A percentile compares a stretch with the other conserved stretches of the same genome.
Evolutionary conservation across 192 early-diverging fungal genomes (phyloP).

Genomic region (Phycomyces nitens): DNA sequence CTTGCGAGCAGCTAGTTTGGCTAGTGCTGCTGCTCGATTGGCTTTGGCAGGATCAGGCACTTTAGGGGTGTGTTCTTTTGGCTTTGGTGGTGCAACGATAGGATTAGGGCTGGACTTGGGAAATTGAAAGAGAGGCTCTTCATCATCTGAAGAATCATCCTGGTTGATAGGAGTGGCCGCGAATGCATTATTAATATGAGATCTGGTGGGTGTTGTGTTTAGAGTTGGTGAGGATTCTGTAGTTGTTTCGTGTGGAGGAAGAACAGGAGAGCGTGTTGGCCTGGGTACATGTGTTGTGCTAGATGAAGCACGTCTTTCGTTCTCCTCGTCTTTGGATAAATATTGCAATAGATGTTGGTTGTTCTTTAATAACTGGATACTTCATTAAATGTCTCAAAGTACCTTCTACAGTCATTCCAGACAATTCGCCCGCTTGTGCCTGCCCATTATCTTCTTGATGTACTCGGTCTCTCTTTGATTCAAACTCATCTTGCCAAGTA

Average conservation of each 20-base stretch:
- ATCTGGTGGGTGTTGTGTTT: too few relatives aligned
- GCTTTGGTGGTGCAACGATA: too few relatives aligned
- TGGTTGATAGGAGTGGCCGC: not conserved
- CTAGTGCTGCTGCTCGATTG: not conserved
- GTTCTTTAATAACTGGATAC: too few relatives aligned
- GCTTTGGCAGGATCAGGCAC: not conserved
- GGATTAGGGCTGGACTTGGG: not conserved
- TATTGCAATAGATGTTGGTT: not conserved
- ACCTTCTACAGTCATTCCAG: slow-evolving; percentile 20
- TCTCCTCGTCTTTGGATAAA: not conserved
- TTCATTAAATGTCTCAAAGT: too few relatives aligned
- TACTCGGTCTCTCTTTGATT: not conserved
- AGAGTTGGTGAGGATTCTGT: too few relatives aligned
- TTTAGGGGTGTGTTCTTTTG: too few relatives aligned
- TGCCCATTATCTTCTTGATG: not conserved
- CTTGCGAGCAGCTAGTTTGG: not conserved
- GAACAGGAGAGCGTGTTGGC: too few relatives aligned
- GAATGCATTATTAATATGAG: too few relatives aligned
- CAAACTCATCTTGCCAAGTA: slow-evolving; percentile 9
- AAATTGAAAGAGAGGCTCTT: not conserved
- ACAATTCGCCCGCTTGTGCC: slow-evolving; percentile 2
- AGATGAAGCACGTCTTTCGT: not conserved
- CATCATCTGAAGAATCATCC: not conserved
- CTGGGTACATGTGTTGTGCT: too few relatives aligned
- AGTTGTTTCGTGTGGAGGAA: too few relatives aligned